Evolutionary conservation across 495 filamentous ascomycete species (phyloP), one percentile per base, ranked within the genome.

Genomic region (Pseudevernia furfuracea): DNA sequence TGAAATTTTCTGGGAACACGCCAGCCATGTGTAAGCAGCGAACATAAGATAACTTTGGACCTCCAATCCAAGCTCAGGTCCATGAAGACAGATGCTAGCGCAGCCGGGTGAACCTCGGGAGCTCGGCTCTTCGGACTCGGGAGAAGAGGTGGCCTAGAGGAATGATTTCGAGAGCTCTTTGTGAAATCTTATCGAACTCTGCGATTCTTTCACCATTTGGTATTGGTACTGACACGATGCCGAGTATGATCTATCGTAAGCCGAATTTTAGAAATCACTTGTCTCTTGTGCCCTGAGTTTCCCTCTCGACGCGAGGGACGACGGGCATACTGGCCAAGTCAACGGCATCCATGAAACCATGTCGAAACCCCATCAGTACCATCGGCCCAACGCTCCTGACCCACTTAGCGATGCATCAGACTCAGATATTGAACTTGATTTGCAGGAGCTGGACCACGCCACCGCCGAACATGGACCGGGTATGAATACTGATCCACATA

Each of bases 401-500:
- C 81, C 79, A 39, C 76, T 75, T 58, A 67, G 72, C 62, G 77
- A 83, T 71, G 79, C 82, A 59, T 83, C 82, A 58, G 82, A 87
- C 66, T 85, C 84, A 59, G 89, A 90, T 52, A 74, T 79, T 53
- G 81, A 83, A 66, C 77, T 91, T 58, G 86, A 91, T 65, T 69
- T 86, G 60, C 81, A 90, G 69, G 89, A 91, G 79, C 82, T 91
- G 44, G 87, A 89, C 67, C 87, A 86, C 21, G 74, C 73, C 32
- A 74, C 79, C 25, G 74, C 77, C 32, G 66, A 74, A 41, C 72
- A 72, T 30, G n/a, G 66, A 49, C 49, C 71, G 49, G 67, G 65
- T 60, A 70, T 74, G 32, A 75, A 80, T 25, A 70, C 49, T 34
- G 48, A 68, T 53, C 73, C 75, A 9, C 78, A 77, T 56, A 71